Conservation (phyloP, 345 rosid genomes). For the Populus simonii region DNA sequence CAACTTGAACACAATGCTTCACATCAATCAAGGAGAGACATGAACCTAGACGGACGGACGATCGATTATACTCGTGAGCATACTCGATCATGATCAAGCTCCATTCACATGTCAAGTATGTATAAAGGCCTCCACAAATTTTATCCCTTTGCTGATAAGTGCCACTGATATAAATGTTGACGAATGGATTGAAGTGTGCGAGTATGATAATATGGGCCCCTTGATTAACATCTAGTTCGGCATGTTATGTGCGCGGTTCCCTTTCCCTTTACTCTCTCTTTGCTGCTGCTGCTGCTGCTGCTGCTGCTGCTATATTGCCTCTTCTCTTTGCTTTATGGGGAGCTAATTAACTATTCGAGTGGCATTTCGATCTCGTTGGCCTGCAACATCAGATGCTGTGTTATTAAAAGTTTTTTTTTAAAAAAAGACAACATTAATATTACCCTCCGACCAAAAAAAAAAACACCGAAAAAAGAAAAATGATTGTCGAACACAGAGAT, state of each 20-base stretch:
- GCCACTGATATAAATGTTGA: not conserved
- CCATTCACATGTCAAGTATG: not conserved
- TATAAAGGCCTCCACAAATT: conserved; percentile 3
- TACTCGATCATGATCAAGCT: not conserved
- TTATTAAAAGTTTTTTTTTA: not conserved
- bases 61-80: conserved; percentile 7
- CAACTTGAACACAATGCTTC: not conserved
- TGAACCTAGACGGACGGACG: not conserved
- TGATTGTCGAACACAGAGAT: not conserved
- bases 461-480: not conserved
- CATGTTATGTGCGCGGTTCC: not conserved
- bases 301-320: not conserved
- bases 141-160: not conserved
- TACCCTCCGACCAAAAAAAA: conserved; percentile 11
- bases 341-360: not conserved
- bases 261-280: not conserved
- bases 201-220: conserved; percentile 1
- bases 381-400: not conserved
- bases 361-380: not conserved
- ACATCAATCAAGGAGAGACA: not conserved
- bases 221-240: not conserved
- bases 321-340: not conserved
- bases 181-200: not conserved
- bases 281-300: too few species aligned
- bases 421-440: not conserved